Evolutionary conservation across 441 rosid species (phyloP).

Genomic region (Populus hybrid): DNA sequence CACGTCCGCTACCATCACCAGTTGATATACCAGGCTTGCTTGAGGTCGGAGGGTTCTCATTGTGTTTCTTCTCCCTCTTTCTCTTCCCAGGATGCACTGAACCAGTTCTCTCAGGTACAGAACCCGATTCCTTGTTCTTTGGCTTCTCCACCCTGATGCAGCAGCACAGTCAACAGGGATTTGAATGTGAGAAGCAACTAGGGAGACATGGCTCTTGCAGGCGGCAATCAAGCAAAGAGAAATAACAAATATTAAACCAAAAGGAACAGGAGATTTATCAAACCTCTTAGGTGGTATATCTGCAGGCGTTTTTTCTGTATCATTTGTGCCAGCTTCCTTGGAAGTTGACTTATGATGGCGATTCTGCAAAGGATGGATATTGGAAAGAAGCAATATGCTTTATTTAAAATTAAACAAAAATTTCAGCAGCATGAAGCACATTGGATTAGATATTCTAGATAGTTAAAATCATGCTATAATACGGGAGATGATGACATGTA

Average conservation of each 20-base stretch:
- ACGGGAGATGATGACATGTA: background rate
- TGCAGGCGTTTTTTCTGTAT: conserved; percentile 13
- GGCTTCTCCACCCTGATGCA: conserved; percentile 32
- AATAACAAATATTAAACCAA: background rate
- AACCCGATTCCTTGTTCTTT: conserved; percentile 22
- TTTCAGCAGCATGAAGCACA: background rate
- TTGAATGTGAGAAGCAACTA: background rate
- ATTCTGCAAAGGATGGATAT: conserved; percentile 48
- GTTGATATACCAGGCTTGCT: conserved; percentile 11
- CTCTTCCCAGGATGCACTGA: conserved; percentile 31
- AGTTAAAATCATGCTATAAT: background rate
- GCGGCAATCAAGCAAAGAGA: background rate
- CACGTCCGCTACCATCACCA: conserved; percentile 14
- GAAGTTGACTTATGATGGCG: conserved; percentile 54
- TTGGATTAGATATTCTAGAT: background rate
- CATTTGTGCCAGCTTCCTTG: conserved; percentile 31
- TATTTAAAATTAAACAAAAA: background rate
- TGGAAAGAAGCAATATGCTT: conserved; percentile 1
- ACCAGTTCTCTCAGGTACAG: conserved; percentile 10
- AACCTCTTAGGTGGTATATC: conserved; percentile 37
- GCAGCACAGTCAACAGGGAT: conserved; percentile 2
- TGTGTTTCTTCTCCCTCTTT: conserved; percentile 28
- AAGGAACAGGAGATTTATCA: conserved; percentile 7
- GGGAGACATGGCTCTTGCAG: background rate
- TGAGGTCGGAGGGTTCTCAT: background rate